Conservation (phyloP, 2,329 filamentous ascomycete genomes). For the Pestalotiopsis sp. region DNA sequence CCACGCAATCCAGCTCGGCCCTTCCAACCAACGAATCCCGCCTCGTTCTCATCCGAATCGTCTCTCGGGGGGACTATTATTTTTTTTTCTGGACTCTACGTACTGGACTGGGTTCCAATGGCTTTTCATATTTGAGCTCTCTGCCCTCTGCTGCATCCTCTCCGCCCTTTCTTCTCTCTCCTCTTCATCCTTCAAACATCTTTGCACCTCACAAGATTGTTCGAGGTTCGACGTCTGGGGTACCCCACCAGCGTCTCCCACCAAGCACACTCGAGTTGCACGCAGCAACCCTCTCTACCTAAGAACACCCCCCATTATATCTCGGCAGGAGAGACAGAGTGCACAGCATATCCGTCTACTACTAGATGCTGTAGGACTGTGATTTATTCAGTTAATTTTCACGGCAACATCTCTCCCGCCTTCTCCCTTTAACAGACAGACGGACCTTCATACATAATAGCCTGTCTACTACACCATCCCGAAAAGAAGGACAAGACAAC, state of each 20-base stretch:
- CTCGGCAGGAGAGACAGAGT: neutral
- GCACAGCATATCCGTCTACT: neutral
- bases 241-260: neutral
- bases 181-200: neutral
- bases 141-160: neutral
- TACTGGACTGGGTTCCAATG: neutral
- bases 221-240: neutral
- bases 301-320: neutral
- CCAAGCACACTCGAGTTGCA: neutral
- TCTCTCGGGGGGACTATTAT: neutral
- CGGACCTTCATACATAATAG: neutral
- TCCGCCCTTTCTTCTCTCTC: neutral
- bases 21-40: neutral
- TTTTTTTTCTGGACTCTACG: neutral
- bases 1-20: neutral
- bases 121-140: neutral
- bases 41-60: neutral
- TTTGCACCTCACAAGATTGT: neutral
- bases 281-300: neutral
- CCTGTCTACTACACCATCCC: neutral
- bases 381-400: neutral
- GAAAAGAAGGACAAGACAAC: neutral
- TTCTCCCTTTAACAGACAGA: neutral
- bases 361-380: neutral
- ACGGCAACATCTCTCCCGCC: neutral